These are phyloP conservation scores for Metarhizium anisopliae DNA, from an alignment of 2,329 filamentous ascomycete genomes.

Conservation along the genomic window DNA sequence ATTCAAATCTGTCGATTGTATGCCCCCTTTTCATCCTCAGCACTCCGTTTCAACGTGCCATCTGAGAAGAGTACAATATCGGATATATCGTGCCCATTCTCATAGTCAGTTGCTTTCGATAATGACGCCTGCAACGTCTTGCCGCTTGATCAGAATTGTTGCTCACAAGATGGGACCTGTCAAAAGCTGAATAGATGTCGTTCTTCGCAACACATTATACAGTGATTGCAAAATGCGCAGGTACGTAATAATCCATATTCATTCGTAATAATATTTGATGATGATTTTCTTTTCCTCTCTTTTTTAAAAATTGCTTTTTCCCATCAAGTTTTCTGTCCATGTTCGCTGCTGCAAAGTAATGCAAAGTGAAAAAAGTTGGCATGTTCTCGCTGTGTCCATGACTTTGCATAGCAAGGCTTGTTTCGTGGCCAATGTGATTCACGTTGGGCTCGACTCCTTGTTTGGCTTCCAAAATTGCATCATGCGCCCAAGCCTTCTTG, in stretches of 20 bases:
- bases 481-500: slow-evolving; percentile 62
- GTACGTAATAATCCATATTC: slow-evolving; percentile 29
- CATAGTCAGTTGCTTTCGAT: neutral
- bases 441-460: slow-evolving; percentile 27
- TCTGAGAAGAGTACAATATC: neutral
- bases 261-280: slow-evolving; percentile 19
- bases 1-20: neutral
- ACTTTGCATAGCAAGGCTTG: neutral
- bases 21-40: neutral
- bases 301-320: neutral
- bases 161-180: neutral
- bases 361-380: neutral
- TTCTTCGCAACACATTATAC: neutral
- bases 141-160: neutral
- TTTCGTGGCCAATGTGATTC: slow-evolving; percentile 3
- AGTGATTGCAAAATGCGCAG: slow-evolving; percentile 17
- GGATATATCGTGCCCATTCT: neutral
- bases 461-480: slow-evolving; percentile 72
- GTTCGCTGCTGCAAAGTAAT: neutral
- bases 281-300: neutral
- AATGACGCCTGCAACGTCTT: neutral
- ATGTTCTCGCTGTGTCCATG: neutral
- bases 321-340: neutral
- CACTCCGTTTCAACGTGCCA: neutral
- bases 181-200: slow-evolving; percentile 6